phyloP scores from a whole-genome alignment of 495 filamentous ascomycete species.

The Immersiella caudata region DNA sequence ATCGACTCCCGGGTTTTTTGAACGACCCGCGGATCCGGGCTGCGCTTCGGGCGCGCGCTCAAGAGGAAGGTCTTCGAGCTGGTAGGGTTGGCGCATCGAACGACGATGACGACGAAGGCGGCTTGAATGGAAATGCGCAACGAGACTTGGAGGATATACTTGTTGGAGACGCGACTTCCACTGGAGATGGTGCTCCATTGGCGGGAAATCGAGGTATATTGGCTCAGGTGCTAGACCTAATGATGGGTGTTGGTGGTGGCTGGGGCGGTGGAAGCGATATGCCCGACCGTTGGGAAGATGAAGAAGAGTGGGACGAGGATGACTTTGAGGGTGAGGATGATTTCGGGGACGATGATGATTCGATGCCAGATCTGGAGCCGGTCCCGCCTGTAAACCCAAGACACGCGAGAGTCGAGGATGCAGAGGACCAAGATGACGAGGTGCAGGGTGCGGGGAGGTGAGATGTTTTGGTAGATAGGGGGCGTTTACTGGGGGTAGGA shows the following conservation, averaged over 20 bases:
- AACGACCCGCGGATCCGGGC: not conserved
- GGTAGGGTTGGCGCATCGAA: not conserved
- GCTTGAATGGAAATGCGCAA: too few species aligned
- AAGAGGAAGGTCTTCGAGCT: not conserved
- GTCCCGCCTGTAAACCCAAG: not conserved
- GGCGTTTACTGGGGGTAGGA: not conserved
- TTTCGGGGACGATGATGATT: constrained; percentile 17
- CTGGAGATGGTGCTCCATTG: not conserved
- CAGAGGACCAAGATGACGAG: constrained; percentile 5
- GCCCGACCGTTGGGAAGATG: constrained; percentile 20
- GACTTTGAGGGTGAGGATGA: constrained; percentile 27
- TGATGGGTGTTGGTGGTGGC: not conserved
- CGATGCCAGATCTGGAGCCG: constrained; percentile 15
- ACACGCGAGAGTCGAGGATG: constrained; percentile 6
- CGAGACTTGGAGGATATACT: not conserved
- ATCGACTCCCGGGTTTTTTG: not conserved
- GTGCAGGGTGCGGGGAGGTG: not conserved
- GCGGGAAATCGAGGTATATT: constrained; percentile 5
- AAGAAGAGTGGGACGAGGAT: constrained; percentile 25
- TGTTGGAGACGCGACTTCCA: not conserved
- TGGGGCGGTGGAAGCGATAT: not conserved
- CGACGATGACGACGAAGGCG: not conserved
- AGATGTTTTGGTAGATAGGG: not conserved
- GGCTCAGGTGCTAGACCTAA: constrained; percentile 5
- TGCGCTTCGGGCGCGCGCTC: not conserved